Percentiles rank a stretch among this genome's conserved stretches.
These are phyloP conservation scores for Dioscorea alata DNA, from an alignment of 106 monocot genomes.

Conservation along the genomic window DNA sequence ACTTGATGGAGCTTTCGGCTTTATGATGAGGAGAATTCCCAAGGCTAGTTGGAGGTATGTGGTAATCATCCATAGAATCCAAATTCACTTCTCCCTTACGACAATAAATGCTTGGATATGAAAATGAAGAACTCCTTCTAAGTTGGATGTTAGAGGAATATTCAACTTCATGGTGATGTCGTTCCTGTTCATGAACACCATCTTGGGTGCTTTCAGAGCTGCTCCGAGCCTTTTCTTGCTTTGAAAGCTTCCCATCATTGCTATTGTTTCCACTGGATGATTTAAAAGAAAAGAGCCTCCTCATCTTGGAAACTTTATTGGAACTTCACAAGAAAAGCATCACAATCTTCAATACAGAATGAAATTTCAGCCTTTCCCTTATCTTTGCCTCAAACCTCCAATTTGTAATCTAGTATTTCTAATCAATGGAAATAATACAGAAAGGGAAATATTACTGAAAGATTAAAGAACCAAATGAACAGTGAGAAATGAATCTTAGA, in stretches of 20 bases:
- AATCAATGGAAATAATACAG: too few species aligned
- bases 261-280: conserved; percentile 29
- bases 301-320: conserved; percentile 11
- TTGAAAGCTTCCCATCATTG: conserved; percentile 8
- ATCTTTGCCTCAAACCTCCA: too few species aligned
- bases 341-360: too few species aligned
- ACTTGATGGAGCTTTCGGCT: conserved; percentile 3
- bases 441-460: too few species aligned
- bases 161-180: conserved; percentile 6
- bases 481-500: too few species aligned
- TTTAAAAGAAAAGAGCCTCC: conserved; percentile 45
- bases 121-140: conserved; percentile 59
- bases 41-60: conserved; percentile 14
- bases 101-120: conserved; percentile 11
- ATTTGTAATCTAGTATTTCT: too few species aligned
- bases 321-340: too few species aligned
- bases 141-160: conserved; percentile 19
- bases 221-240: neutral
- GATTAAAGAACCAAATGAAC: too few species aligned
- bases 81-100: too few species aligned
- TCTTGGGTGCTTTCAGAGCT: conserved; percentile 8
- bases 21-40: conserved; percentile 14
- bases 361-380: too few species aligned
- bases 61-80: neutral
- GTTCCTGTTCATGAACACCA: conserved; percentile 6